Evolutionary conservation across 768 basidiomycete species (phyloP), one percentile per base, ranked within the genome.

Genomic region (Tricholoma sp.): DNA sequence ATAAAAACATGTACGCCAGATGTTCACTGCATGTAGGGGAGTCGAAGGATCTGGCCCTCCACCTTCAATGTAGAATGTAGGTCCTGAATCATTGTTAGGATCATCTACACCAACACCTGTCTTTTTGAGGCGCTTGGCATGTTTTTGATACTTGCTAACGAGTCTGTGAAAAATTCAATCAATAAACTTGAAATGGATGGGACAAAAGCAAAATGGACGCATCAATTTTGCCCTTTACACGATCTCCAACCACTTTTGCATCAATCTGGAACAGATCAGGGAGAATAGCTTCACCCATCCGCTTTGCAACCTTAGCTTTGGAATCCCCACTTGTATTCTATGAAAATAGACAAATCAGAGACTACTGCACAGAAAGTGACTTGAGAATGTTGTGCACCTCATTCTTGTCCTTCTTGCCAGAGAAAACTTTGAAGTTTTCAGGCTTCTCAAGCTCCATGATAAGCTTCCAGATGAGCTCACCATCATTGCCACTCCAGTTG

Each of bases 321-420:
- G 34, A 36, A 36, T 36, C 34, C 34, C 3, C 3, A 10, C 10
- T 36, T 36, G 34, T 36, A 42, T 42, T 42, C n/a, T 42, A 42
- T 42, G 18, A 42, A 18, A 42, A 42, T 9, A 42, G 41, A 42
- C 18, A 42, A 42, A 42, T 42, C 41, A 42, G 41, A 42, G 41
- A 42, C 18, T 42, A 42, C 41, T 42, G 41, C n/a, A 18, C 41
- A 42, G 41, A 42, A 42, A 42, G 41, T 42, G 17, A 42, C 17
- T 42, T 18, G 20, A 42, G 41, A 42, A 42, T 42, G 17, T 42
- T 42, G 41, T 7, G 9, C 41, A 42, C 48, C 24, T 50, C 48
- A 33, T 50, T 31, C 48, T 50, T 50, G 32, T 50, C 48, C 48
- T 50, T 50, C 28, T 50, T 50, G 28, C 48, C 48, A 29, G n/a